phyloP scores from a whole-genome alignment of 768 basidiomycete genomes.

The Obba rivulosa region DNA sequence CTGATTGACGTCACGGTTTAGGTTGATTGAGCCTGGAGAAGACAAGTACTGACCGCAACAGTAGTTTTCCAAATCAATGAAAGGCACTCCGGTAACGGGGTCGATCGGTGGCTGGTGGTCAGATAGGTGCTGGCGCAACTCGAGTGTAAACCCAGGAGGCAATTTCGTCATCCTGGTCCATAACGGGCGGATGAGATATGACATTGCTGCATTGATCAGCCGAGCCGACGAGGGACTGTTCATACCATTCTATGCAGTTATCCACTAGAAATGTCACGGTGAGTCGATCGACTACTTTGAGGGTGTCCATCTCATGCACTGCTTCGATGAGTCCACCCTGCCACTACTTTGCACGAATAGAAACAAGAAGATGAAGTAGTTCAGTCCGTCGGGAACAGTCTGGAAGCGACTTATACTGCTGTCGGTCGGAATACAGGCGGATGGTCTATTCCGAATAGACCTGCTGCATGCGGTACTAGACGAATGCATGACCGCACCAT shows the following conservation, averaged over 20 bases:
- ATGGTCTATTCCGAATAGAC: too few relatives aligned
- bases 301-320: background rate
- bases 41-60: conserved; percentile 51
- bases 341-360: too few relatives aligned
- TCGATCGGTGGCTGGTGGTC: conserved; percentile 37
- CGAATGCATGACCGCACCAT: too few relatives aligned
- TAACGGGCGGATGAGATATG: background rate
- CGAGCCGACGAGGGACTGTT: background rate
- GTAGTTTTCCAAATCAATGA: conserved; percentile 69
- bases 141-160: conserved; percentile 73
- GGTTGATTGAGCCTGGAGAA: background rate
- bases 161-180: conserved; percentile 66
- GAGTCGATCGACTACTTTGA: conserved; percentile 32
- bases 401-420: too few relatives aligned
- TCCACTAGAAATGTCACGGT: conserved; percentile 68
- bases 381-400: too few relatives aligned
- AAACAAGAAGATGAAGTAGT: too few relatives aligned
- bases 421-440: too few relatives aligned
- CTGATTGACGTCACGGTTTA: conserved; percentile 26
- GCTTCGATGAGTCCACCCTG: too few relatives aligned
- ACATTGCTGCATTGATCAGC: background rate
- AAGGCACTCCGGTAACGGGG: conserved; percentile 46
- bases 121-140: conserved; percentile 57
- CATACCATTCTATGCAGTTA: conserved; percentile 80
- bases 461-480: too few relatives aligned